These are phyloP conservation scores for Chimonanthus salicifolius DNA, from an alignment of 164 flowering plant genomes.

Conservation along the genomic window DNA sequence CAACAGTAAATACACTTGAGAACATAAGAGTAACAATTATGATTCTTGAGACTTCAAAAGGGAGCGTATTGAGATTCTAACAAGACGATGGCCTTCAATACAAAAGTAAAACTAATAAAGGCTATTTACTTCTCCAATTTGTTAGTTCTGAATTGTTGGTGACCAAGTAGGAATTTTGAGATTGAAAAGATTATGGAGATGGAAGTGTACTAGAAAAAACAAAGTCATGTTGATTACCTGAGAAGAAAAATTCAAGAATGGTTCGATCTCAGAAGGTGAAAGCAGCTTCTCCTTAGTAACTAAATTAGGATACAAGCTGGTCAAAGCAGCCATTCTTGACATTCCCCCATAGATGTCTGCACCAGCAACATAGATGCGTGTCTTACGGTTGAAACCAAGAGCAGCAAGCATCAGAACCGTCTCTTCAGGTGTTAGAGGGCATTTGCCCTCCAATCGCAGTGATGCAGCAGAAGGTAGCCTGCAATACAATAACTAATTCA, in stretches of 20 bases:
- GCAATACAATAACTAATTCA: slow-evolving; percentile 13
- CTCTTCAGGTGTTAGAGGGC: slow-evolving; percentile 97
- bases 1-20: not conserved
- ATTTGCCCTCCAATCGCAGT: slow-evolving; percentile 78
- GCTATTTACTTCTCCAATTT: not conserved
- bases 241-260: slow-evolving; percentile 81
- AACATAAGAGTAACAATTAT: not conserved
- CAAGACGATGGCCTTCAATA: not conserved
- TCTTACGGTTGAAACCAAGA: slow-evolving; percentile 85
- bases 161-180: not conserved
- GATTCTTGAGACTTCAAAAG: not conserved
- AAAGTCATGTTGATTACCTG: slow-evolving; percentile 49
- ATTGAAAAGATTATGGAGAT: not conserved
- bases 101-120: not conserved
- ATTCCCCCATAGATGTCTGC: slow-evolving; percentile 94
- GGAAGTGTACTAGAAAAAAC: not conserved
- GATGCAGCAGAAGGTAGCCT: slow-evolving; percentile 80
- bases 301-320: slow-evolving; percentile 79
- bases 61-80: not conserved
- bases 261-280: slow-evolving; percentile 73
- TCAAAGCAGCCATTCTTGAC: slow-evolving; percentile 66
- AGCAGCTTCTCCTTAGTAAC: slow-evolving; percentile 90
- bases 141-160: too few relatives aligned
- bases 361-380: slow-evolving; percentile 80
- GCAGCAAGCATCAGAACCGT: slow-evolving; percentile 91